Evolutionary conservation across 768 basidiomycete genomes (phyloP).

Genomic region (Piloderma croceum): DNA sequence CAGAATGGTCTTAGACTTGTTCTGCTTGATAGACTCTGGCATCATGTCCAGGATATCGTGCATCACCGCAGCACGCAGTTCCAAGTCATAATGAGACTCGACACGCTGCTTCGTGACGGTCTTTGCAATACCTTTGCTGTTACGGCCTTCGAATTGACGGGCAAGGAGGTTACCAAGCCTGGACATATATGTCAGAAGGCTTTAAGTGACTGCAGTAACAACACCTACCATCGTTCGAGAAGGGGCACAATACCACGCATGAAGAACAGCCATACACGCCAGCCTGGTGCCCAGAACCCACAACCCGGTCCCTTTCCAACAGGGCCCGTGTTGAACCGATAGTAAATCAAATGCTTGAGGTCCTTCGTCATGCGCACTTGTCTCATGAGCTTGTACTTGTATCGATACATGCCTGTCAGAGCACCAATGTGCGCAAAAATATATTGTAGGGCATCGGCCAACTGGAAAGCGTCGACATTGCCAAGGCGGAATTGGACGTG

Average conservation of each 20-base stretch:
- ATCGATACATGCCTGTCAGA: constrained; percentile 98
- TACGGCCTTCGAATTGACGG: constrained; percentile 96
- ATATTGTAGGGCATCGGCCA: constrained; percentile 97
- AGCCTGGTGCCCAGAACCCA: constrained; percentile 99
- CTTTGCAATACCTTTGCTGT: constrained; percentile 93
- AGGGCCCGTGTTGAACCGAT: constrained; percentile 98
- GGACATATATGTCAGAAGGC: constrained; percentile 1
- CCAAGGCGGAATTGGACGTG: constrained; percentile 98
- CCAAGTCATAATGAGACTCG: constrained; percentile 97
- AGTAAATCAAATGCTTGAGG: constrained; percentile 96
- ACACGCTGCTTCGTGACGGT: constrained; percentile 99
- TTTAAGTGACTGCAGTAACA: background rate
- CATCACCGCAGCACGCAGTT: constrained; percentile 97
- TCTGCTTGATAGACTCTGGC: constrained; percentile 99
- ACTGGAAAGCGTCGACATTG: constrained; percentile 98
- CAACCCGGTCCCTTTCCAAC: constrained; percentile 99
- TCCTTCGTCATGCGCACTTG: constrained; percentile 99
- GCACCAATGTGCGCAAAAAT: constrained; percentile 97
- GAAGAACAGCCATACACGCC: constrained; percentile 99
- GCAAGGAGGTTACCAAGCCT: constrained; percentile 94
- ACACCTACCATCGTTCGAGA: constrained; percentile 80
- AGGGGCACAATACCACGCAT: constrained; percentile 98
- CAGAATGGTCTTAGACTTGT: constrained; percentile 98
- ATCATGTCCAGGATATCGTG: constrained; percentile 99
- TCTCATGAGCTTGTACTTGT: constrained; percentile 99